Conservation (phyloP, 805 yeast genomes). For the Saturnispora silvae region DNA sequence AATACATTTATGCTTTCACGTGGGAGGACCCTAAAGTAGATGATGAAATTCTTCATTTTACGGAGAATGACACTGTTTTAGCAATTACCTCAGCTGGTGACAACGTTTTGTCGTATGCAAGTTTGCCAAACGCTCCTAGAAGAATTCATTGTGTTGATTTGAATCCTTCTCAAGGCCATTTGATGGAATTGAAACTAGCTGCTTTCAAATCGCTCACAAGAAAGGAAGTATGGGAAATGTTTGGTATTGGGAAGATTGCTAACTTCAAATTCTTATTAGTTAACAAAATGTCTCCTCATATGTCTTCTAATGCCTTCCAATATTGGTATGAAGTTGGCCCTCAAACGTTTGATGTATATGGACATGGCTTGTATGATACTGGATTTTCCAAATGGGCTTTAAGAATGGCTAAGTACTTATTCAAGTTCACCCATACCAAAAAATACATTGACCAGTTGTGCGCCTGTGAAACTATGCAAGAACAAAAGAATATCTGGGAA, state of each 20-base stretch:
- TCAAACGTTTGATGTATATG: slow-evolving; percentile 41
- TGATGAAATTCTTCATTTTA: slow-evolving; percentile 50
- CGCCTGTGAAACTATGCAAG: slow-evolving; percentile 42
- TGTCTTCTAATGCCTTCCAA: slow-evolving; percentile 74
- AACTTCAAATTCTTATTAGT: slow-evolving; percentile 43
- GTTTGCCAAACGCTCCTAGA: slow-evolving; percentile 61
- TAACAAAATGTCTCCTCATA: slow-evolving; percentile 49
- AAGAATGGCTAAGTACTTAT: slow-evolving; percentile 52
- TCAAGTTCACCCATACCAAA: slow-evolving; percentile 43
- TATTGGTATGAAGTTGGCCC: slow-evolving; percentile 64
- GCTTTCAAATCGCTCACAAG: slow-evolving; percentile 46
- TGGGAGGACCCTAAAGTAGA: slow-evolving; percentile 91
- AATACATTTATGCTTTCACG: slow-evolving; percentile 78
- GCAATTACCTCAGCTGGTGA: slow-evolving; percentile 87
- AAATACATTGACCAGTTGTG: slow-evolving; percentile 46
- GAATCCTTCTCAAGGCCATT: slow-evolving; percentile 75
- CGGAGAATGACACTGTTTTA: slow-evolving; percentile 57
- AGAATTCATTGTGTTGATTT: slow-evolving; percentile 78
- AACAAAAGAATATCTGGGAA: slow-evolving; percentile 59
- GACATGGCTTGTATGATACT: slow-evolving; percentile 64
- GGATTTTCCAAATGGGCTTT: slow-evolving; percentile 85
- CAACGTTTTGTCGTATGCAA: slow-evolving; percentile 64
- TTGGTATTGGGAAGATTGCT: slow-evolving; percentile 62
- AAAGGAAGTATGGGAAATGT: slow-evolving; percentile 60
- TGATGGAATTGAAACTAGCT: slow-evolving; percentile 70